Percentiles rank a stretch among this genome's conserved stretches.
Evolutionary conservation across 139 green algal genomes (phyloP).

Genomic region (Chlorella vulgaris): DNA sequence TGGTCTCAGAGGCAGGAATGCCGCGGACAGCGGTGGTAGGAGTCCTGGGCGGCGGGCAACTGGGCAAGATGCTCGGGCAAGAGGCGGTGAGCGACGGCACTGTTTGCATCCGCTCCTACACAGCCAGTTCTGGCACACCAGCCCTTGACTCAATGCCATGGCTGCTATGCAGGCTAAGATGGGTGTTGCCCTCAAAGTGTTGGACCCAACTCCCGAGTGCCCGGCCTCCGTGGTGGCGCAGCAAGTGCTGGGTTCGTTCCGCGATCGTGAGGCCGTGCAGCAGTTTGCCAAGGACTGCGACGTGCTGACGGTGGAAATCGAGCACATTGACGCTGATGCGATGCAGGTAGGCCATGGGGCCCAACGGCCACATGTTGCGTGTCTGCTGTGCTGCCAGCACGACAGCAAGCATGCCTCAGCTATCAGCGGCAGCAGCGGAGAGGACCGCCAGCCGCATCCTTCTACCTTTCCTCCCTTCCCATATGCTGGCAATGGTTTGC

Average conservation of each 20-base stretch:
- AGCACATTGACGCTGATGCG: conserved; percentile 93
- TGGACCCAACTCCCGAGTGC: conserved; percentile 85
- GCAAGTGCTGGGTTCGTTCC: conserved; percentile 79
- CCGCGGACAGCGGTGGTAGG: conserved; percentile 73
- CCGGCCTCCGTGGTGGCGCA: conserved; percentile 83
- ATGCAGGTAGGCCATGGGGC: conserved; percentile 54
- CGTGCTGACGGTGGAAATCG: conserved; percentile 98
- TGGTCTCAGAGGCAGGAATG: conserved; percentile 34
- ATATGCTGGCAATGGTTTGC: too few relatives aligned
- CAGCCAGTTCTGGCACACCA: too few relatives aligned
- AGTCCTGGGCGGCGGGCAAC: conserved; percentile 95
- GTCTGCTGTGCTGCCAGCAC: too few relatives aligned
- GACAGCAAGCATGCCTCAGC: too few relatives aligned
- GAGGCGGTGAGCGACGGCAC: conserved; percentile 73
- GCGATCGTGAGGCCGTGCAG: conserved; percentile 72
- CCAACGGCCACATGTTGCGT: not conserved
- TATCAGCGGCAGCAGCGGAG: too few relatives aligned
- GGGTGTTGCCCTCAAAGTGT: conserved; percentile 84
- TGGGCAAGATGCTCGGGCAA: conserved; percentile 96
- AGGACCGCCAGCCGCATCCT: too few relatives aligned
- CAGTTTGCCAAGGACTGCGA: conserved; percentile 79
- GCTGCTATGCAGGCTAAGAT: conserved; percentile 77
- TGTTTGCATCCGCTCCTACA: not conserved
- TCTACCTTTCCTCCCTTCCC: too few relatives aligned
- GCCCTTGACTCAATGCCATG: too few relatives aligned